Percentiles rank a stretch among this genome's conserved stretches.
Conservation (phyloP, 83 land plant genomes). For the Picea mariana region DNA sequence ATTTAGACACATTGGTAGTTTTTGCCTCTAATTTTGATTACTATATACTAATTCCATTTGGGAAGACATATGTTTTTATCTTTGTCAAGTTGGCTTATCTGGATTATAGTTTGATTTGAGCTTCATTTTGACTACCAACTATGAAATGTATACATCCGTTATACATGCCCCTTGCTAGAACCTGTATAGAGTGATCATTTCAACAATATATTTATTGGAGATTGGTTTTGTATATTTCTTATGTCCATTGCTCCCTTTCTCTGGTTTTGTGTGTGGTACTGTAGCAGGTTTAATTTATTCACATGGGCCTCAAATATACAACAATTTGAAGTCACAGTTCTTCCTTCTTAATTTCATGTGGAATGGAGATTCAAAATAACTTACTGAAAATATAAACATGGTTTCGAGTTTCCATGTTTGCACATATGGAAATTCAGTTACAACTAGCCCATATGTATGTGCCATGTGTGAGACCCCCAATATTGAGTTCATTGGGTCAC, state of each 20-base stretch:
- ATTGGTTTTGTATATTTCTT: conserved; percentile 2
- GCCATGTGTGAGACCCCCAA: not conserved
- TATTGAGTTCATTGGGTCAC: not conserved
- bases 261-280: conserved; percentile 4
- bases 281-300: conserved; percentile 6
- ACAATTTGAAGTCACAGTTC: conserved; percentile 7
- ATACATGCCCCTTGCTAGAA: not conserved
- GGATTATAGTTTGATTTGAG: conserved; percentile 4
- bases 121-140: not conserved
- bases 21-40: too few relatives aligned
- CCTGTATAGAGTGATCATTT: not conserved
- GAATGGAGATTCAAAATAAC: not conserved
- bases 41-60: too few relatives aligned
- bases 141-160: not conserved
- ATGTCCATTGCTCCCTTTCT: not conserved
- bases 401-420: conserved; percentile 6
- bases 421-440: conserved; percentile 13
- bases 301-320: not conserved
- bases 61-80: not conserved
- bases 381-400: not conserved
- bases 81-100: conserved; percentile 7
- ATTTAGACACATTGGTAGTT: too few relatives aligned
- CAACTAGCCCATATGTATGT: not conserved
- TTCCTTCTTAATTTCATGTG: not conserved
- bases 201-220: not conserved